These are phyloP conservation scores for Boletus coccyginus DNA, from an alignment of 768 basidiomycete genomes.

Conservation along the genomic window DNA sequence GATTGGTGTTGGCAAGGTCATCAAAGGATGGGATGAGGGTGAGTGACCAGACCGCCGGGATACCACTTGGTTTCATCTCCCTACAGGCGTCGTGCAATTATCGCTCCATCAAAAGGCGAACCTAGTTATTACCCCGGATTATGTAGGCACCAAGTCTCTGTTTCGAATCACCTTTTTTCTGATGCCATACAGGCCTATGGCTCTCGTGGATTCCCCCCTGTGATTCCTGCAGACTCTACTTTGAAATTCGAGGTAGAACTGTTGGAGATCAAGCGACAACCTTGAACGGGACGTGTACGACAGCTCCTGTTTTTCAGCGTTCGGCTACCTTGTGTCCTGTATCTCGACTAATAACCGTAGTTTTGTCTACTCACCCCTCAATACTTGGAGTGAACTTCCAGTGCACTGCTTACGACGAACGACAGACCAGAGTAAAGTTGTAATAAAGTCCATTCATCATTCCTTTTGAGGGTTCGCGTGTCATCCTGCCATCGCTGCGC, in stretches of 20 bases:
- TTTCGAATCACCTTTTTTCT: not conserved
- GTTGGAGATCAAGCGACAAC: constrained; percentile 55
- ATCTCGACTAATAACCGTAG: constrained; percentile 21
- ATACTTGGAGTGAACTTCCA: not conserved
- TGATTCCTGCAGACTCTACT: constrained; percentile 74
- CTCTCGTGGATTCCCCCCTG: constrained; percentile 67
- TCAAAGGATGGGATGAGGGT: constrained; percentile 93
- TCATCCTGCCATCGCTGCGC: not conserved
- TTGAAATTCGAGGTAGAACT: constrained; percentile 86
- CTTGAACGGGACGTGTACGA: constrained; percentile 20
- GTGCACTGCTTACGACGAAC: not conserved
- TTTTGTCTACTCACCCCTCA: constrained; percentile 8
- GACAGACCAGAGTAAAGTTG: not conserved
- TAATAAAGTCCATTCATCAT: not conserved
- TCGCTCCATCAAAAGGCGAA: constrained; percentile 73
- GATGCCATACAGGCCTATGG: constrained; percentile 60
- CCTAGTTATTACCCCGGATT: constrained; percentile 71
- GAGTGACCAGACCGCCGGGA: constrained; percentile 16
- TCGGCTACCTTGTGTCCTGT: constrained; percentile 25
- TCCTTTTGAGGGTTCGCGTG: not conserved
- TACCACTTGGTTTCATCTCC: not conserved
- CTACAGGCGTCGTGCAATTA: constrained; percentile 68
- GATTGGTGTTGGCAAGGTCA: constrained; percentile 81
- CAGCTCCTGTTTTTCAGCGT: constrained; percentile 13
- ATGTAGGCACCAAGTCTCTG: constrained; percentile 45